Conservation (phyloP, 495 filamentous ascomycete species). For the Xylaria cubensis region DNA sequence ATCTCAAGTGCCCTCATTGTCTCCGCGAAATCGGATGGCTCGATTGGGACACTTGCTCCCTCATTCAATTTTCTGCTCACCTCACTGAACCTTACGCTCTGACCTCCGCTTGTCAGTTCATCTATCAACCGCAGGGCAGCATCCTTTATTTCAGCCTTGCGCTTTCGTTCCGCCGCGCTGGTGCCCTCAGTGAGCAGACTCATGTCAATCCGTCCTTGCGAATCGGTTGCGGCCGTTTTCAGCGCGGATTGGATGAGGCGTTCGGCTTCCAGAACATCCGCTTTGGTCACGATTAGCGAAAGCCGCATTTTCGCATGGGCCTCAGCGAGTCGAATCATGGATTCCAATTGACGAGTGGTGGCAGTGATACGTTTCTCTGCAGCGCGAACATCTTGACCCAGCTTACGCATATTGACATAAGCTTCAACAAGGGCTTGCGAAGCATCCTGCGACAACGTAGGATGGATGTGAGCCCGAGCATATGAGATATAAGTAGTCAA, state of each 20-base stretch:
- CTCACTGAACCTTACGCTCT: conserved; percentile 76
- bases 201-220: conserved; percentile 97
- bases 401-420: conserved; percentile 95
- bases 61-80: conserved; percentile 77
- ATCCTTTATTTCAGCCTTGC: conserved; percentile 83
- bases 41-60: conserved; percentile 73
- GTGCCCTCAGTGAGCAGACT: conserved; percentile 90
- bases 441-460: conserved; percentile 76
- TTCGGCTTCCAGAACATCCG: conserved; percentile 90
- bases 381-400: conserved; percentile 93
- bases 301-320: conserved; percentile 98
- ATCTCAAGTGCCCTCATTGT: conserved; percentile 79
- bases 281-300: conserved; percentile 71
- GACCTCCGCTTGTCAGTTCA: conserved; percentile 73
- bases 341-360: conserved; percentile 93
- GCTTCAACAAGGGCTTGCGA: conserved; percentile 79
- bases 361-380: conserved; percentile 96
- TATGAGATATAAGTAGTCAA: conserved; percentile 98
- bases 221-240: conserved; percentile 94
- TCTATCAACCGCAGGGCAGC: conserved; percentile 77
- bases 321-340: conserved; percentile 95
- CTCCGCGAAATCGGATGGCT: conserved; percentile 80
- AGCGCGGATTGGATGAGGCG: conserved; percentile 92
- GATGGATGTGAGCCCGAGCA: conserved; percentile 85
- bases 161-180: conserved; percentile 78